A percentile compares a stretch with the other conserved stretches of the same genome.
phyloP scores from a whole-genome alignment of 129 eudicot genomes.

The Arctium lappa region DNA sequence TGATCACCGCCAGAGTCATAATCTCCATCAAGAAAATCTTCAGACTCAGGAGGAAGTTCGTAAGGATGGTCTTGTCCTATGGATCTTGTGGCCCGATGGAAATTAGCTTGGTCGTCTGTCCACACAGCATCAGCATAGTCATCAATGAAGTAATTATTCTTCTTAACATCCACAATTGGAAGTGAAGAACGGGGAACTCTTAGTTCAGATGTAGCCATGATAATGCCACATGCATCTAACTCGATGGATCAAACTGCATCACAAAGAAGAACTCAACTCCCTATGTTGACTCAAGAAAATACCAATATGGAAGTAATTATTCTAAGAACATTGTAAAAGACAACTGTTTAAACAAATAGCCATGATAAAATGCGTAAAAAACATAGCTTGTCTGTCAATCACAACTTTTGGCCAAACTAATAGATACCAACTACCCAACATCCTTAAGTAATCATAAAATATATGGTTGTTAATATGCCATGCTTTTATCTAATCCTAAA shows the following conservation, averaged over 20 bases:
- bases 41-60: conserved; percentile 39
- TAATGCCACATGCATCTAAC: conserved; percentile 7
- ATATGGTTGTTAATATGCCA: not conserved
- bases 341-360: not conserved
- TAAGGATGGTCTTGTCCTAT: conserved; percentile 23
- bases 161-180: conserved; percentile 41
- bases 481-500: not conserved
- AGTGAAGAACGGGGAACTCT: conserved; percentile 49
- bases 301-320: not conserved
- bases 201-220: conserved; percentile 48
- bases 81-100: conserved; percentile 22
- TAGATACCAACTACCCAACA: not conserved
- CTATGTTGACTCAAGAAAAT: not conserved
- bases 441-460: not conserved
- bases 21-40: conserved; percentile 58
- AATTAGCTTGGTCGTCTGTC: conserved; percentile 32
- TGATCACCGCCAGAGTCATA: conserved; percentile 49
- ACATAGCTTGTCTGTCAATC: not conserved
- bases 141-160: conserved; percentile 45
- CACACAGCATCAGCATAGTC: conserved; percentile 52
- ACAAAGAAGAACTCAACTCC: not conserved
- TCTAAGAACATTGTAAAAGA: not conserved
- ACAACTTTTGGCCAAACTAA: not conserved
- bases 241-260: conserved; percentile 8
- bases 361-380: not conserved